These are phyloP conservation scores for Castanea crenata DNA, from an alignment of 306 rosid genomes.

Conservation along the genomic window DNA sequence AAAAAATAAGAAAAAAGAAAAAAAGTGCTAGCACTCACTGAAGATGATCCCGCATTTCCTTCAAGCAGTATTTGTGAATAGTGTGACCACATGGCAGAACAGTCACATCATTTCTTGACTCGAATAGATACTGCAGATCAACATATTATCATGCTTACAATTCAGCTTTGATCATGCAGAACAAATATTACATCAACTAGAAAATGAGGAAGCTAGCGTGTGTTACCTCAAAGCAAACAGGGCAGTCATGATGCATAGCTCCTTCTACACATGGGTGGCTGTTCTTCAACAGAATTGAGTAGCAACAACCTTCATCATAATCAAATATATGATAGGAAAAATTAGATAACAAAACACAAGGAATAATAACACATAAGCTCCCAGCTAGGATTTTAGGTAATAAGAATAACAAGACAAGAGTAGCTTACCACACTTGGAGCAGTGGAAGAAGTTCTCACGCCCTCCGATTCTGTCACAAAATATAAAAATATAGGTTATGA, in stretches of 20 bases:
- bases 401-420: not conserved
- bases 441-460: conserved; percentile 72
- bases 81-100: conserved; percentile 90
- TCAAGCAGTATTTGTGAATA: conserved; percentile 65
- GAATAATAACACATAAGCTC: not conserved
- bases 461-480: conserved; percentile 69
- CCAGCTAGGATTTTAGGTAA: not conserved
- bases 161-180: conserved; percentile 10
- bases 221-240: conserved; percentile 87
- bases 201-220: not conserved
- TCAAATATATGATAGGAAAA: not conserved
- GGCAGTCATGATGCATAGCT: conserved; percentile 95
- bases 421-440: conserved; percentile 77
- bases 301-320: conserved; percentile 68
- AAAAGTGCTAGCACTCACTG: conserved; percentile 49
- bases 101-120: conserved; percentile 54
- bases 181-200: not conserved
- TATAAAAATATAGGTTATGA: conserved; percentile 16
- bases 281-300: conserved; percentile 54
- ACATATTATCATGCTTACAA: conserved; percentile 1
- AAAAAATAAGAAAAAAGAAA: not conserved
- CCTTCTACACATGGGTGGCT: conserved; percentile 90
- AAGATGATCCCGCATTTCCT: conserved; percentile 78
- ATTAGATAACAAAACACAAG: not conserved
- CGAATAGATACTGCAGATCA: conserved; percentile 72